Base-by-base conservation (phyloP, 805 yeast species). In the Wickerhamiella occidentalis region DNA sequence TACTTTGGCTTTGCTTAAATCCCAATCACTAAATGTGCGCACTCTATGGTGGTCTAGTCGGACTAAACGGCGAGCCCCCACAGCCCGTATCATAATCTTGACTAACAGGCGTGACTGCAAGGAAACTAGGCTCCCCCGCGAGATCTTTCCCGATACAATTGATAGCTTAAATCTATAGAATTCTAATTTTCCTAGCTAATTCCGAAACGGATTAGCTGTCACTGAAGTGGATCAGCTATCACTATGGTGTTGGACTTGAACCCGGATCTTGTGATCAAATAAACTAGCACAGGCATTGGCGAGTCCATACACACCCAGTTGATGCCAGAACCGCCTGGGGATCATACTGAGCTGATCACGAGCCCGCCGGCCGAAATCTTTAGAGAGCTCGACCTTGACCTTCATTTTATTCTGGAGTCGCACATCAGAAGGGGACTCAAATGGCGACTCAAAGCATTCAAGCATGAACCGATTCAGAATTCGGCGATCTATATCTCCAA, bases 1-100 rank as follows among this genome's bases (percentile, higher is more conserved):
- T 30, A 65, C 58, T 44, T 53, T 56, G 17, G 68, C 67, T 26
- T 55, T 55, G 36, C 36, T 49, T 17, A 56, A 47, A 43, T 56
- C 57, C 11, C 46, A 42, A 9, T 22, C 19, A 19, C 21, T 15
- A 19, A 23, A 38, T 11, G 15, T 11, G 15, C 42, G 42, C n/a
- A 21, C 25, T 11, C 6, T 13, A 29, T 6, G 13, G 33, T 13
- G 13, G n/a, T 13, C 5, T 6, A 11, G n/a, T 6, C n/a, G 7
- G 5, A 29, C 5, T 29, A 29, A 11, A 29, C 33, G 33, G 19
- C 38, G 18, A n/a, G 6, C 4, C 19, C 19, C 19, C 19, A 15
- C 11, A 6, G 7, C 11, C 18, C 38, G 5, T 19, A 15, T 33
- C 19, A 3, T n/a, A 3, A 33, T 13, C 11, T 7, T 33, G 38